Base-by-base conservation (phyloP, 345 rosid species). In the Arabis alpina region DNA sequence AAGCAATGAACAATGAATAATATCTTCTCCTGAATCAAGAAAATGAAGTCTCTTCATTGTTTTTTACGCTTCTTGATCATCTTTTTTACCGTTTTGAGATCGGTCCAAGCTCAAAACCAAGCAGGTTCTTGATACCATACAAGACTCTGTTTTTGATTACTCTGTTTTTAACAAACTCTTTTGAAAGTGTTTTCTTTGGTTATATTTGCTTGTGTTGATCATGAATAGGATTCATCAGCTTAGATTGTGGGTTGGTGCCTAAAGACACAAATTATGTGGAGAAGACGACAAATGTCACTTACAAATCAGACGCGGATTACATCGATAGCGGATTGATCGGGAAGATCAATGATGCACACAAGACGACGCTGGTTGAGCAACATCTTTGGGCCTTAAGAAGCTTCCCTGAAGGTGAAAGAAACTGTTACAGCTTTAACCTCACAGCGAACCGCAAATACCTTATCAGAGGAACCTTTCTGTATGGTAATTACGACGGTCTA, bases 401-500 rank as follows among this genome's bases (percentile, higher is more conserved):
- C 57, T 83, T 83, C 59, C 83, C 82, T 0, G 24, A 76, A 0
- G 90, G 87, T 42, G 34, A 12, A 30, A 76, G 66, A 64, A 83
- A 83, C 50, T 83, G 86, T 36, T 85, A 83, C 61, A 81, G 39
- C 0, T 10, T 77, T 27, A 36, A 19, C 8, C 28, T 61, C 19
- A 71, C 71, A 4, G 10, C 40, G 6, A 82, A 78, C 6, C n/a
- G 68, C 10, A 66, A 68, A 4, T 86, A 86, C 64, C 2, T 80
- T 6, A 79, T 83, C 30, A 44, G 77, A 36, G 84, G 76, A n/a
- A 11, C 4, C 28, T 81, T 83, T 43, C 6, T 57, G 49, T 81
- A 81, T 43, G 89, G 84, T 28, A 81, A 83, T 10, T 85, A 85
- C 10, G 90, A 83, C 32, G 72, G 51, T 1, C 48, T 37, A 16